These are phyloP conservation scores for Arbutus unedo DNA, from an alignment of 148 eudicot genomes.

Conservation along the genomic window DNA sequence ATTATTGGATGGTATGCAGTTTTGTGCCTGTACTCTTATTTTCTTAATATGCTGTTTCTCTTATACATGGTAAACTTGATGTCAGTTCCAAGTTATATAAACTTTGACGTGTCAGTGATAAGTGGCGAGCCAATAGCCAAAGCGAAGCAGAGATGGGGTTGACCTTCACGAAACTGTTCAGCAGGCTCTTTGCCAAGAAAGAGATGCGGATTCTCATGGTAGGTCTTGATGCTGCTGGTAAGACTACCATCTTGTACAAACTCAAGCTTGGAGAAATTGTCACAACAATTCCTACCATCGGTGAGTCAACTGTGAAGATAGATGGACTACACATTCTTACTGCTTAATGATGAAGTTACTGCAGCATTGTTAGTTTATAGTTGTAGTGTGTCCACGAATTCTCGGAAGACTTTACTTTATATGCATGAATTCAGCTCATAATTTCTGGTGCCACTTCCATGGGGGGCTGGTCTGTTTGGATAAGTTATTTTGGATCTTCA, in stretches of 20 bases:
- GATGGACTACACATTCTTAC: background rate
- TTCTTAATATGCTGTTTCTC: background rate
- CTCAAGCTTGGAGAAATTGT: conserved; percentile 34
- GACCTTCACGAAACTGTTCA: conserved; percentile 24
- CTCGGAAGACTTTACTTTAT: background rate
- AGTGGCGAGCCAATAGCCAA: background rate
- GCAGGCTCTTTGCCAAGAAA: conserved; percentile 33
- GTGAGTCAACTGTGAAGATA: conserved; percentile 10
- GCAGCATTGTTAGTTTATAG: background rate
- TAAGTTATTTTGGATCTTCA: background rate
- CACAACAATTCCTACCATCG: conserved; percentile 31
- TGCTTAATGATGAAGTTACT: background rate
- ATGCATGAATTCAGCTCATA: background rate
- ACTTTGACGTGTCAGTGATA: background rate
- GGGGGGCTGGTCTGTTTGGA: background rate
- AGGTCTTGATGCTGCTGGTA: conserved; percentile 35
- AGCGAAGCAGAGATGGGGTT: conserved; percentile 18
- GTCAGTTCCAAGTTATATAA: background rate
- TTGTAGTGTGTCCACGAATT: background rate
- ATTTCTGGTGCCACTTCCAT: background rate
- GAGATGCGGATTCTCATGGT: conserved; percentile 35
- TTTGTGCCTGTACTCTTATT: background rate
- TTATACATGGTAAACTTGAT: background rate
- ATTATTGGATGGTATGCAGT: too few relatives aligned
- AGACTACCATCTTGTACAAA: conserved; percentile 29